These are phyloP conservation scores for Umbelopsis sp. DNA, from an alignment of 192 early-diverging fungal genomes.

Conservation along the genomic window DNA sequence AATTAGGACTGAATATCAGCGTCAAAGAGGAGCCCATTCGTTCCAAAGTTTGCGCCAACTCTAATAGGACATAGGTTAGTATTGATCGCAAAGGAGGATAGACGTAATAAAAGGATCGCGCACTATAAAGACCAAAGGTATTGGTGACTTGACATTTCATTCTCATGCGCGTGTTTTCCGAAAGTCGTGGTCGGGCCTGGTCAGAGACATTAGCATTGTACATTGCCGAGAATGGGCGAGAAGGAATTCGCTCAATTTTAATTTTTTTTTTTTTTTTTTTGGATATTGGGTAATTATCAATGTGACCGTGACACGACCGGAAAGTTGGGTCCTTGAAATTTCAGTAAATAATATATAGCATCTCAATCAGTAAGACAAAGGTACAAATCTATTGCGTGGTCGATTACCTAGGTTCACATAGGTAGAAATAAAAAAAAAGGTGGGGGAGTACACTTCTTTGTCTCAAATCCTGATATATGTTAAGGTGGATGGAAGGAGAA, in stretches of 20 bases:
- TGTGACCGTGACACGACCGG: not conserved
- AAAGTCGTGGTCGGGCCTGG: not conserved
- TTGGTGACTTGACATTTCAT: constrained; percentile 8
- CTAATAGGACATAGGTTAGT: constrained; percentile 13
- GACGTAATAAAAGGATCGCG: not conserved
- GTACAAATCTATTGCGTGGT: constrained; percentile 8
- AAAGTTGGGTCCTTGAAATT: too few relatives aligned
- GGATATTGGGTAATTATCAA: too few relatives aligned
- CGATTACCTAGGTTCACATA: not conserved
- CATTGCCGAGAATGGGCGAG: not conserved
- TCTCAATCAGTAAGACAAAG: not conserved
- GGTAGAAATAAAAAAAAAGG: not conserved
- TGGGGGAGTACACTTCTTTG: not conserved
- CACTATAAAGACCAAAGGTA: not conserved
- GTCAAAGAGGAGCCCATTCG: constrained; percentile 71
- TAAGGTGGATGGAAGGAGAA: not conserved
- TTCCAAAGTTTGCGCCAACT: constrained; percentile 65
- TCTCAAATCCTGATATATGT: not conserved
- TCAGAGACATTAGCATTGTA: not conserved
- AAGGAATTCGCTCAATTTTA: too few relatives aligned
- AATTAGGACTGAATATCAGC: constrained; percentile 63
- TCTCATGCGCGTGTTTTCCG: not conserved
- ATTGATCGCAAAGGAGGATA: not conserved
- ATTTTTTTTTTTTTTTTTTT: too few relatives aligned
- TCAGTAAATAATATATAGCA: not conserved